A percentile compares a stretch with the other conserved stretches of the same genome.
Conservation (phyloP, 495 filamentous ascomycete species). For the Staphylotrichum tortipilum region DNA sequence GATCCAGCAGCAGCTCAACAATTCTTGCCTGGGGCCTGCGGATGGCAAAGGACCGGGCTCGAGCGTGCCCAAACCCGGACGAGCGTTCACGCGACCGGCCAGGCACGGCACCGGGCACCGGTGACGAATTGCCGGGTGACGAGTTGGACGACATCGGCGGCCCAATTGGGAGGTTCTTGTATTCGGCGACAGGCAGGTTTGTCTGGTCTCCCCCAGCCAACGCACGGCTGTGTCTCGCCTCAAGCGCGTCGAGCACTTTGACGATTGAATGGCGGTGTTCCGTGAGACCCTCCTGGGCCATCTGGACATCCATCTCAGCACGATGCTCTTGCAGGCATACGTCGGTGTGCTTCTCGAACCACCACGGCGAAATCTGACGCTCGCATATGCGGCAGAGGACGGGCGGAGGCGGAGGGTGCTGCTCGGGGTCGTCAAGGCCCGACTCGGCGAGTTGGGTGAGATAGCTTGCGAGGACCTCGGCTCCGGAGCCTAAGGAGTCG, state of each 20-base stretch:
- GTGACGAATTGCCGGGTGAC: constrained; percentile 49
- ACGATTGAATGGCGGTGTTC: constrained; percentile 96
- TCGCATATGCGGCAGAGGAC: constrained; percentile 96
- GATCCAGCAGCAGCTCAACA: constrained; percentile 86
- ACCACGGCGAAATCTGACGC: constrained; percentile 96
- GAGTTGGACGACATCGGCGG: constrained; percentile 56
- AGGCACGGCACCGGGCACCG: constrained; percentile 57
- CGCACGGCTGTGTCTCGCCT: constrained; percentile 65
- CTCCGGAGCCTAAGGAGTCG: constrained; percentile 86
- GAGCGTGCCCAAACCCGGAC: constrained; percentile 58
- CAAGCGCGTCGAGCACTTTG: constrained; percentile 84
- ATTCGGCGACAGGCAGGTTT: constrained; percentile 60
- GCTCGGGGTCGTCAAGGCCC: constrained; percentile 68
- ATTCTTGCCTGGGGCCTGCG: constrained; percentile 82
- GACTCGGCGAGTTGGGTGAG: constrained; percentile 82
- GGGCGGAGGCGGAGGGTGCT: constrained; percentile 77
- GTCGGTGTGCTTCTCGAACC: constrained; percentile 98
- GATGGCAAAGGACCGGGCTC: constrained; percentile 75
- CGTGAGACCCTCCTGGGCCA: constrained; percentile 84
- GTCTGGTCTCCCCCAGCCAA: constrained; percentile 51
- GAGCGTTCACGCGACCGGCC: constrained; percentile 75
- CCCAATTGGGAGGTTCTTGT: constrained; percentile 84
- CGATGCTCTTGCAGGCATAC: constrained; percentile 91
- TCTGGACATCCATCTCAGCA: constrained; percentile 94
- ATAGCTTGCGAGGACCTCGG: constrained; percentile 89